Evolutionary conservation across 2,329 filamentous ascomycete genomes (phyloP), one percentile per base, ranked within the genome.

Genomic region (Anisogramma anomala): DNA sequence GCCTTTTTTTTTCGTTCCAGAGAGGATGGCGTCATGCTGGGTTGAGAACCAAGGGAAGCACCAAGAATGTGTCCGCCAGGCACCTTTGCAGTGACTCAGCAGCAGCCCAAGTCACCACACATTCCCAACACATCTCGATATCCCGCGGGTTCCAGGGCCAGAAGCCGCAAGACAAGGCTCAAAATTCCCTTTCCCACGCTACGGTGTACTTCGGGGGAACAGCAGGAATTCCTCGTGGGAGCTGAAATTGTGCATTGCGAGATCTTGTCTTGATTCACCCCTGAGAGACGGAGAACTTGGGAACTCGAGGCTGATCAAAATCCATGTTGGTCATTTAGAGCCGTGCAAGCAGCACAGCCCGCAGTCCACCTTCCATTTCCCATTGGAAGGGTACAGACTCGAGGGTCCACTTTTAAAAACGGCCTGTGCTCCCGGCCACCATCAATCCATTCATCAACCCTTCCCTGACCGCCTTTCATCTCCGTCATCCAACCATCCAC

Each of bases 151-250:
- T n/a, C n/a, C n/a, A n/a, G n/a, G n/a, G n/a, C n/a, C n/a, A n/a
- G n/a, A n/a, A n/a, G n/a, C n/a, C n/a, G 35, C 36, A 39, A 46
- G 37, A 28, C 26, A 35, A 42, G 25, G 34, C 23, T 40, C 35
- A 53, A 58, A 48, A 52, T 47, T 49, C 47, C 40, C 43, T 40
- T 49, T 27, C 28, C 44, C 44, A 6, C 22, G 9, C 22, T 9
- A 23, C 22, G n/a, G n/a, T n/a, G n/a, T n/a, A n/a, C n/a, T n/a
- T n/a, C n/a, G n/a, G n/a, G n/a, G n/a, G n/a, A n/a, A n/a, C n/a
- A n/a, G n/a, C n/a, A n/a, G n/a, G n/a, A n/a, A n/a, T n/a, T n/a
- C n/a, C n/a, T 11, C 25, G 25, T 13, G 9, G 10, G 5, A n/a
- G 34, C 34, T 4, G 5, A n/a, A n/a, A 28, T 36, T 36, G 34